Conservation (phyloP, 805 yeast genomes). For the Candida gorgasii region DNA sequence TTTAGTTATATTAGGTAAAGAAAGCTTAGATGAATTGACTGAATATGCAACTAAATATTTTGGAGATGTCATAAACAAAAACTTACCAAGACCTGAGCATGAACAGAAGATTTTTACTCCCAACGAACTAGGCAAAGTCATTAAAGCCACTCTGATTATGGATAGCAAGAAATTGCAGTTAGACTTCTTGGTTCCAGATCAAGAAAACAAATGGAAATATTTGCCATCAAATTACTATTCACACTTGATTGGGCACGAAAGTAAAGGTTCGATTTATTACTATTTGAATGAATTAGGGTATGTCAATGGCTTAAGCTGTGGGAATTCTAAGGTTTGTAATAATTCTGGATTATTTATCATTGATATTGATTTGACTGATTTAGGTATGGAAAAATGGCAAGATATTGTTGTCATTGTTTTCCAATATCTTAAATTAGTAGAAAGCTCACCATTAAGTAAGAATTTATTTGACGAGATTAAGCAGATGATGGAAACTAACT, state of each 20-base stretch:
- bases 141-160: conserved; percentile 80
- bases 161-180: conserved; percentile 69
- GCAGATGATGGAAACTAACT: conserved; percentile 65
- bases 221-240: conserved; percentile 72
- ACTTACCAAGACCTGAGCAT: conserved; percentile 45
- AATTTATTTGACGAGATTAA: conserved; percentile 81
- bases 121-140: conserved; percentile 52
- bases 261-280: conserved; percentile 77
- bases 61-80: conserved; percentile 56
- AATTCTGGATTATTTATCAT: conserved; percentile 70
- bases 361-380: conserved; percentile 72
- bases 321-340: conserved; percentile 62
- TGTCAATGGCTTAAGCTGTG: conserved; percentile 80
- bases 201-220: conserved; percentile 57
- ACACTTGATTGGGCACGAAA: conserved; percentile 91
- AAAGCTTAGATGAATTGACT: conserved; percentile 69
- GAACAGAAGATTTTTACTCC: conserved; percentile 48
- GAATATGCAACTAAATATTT: conserved; percentile 70
- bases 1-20: conserved; percentile 80
- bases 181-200: conserved; percentile 71
- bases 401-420: conserved; percentile 61
- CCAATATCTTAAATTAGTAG: conserved; percentile 69
- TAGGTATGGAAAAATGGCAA: conserved; percentile 66
- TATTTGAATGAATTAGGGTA: conserved; percentile 70
- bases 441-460: conserved; percentile 50